phyloP scores from a whole-genome alignment of 108 stramenopile genomes.

The Cylindrotheca closterium region DNA sequence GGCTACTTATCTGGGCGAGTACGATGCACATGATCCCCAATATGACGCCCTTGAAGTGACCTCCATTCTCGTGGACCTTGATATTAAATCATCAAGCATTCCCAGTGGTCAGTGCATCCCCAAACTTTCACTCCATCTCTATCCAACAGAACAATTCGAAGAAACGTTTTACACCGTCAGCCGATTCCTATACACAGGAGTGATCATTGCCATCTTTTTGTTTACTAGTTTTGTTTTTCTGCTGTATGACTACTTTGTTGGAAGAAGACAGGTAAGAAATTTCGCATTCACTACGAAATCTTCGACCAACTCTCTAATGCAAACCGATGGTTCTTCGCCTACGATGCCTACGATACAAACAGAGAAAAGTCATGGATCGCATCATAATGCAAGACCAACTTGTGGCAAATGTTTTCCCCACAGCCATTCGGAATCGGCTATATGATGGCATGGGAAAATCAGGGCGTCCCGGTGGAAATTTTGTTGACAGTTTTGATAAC shows the following conservation, averaged over 20 bases:
- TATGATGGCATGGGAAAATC: constrained; percentile 6
- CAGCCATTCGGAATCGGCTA: constrained; percentile 11
- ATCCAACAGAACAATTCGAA: constrained; percentile 13
- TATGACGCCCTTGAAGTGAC: not conserved
- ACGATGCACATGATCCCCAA: constrained; percentile 1
- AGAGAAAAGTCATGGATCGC: constrained; percentile 14
- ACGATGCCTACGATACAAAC: too few relatives aligned
- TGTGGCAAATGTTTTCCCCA: constrained; percentile 16
- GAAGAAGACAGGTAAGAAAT: too few relatives aligned
- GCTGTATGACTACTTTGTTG: constrained; percentile 7
- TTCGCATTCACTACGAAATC: too few relatives aligned
- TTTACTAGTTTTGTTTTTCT: constrained; percentile 9
- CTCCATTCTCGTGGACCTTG: not conserved
- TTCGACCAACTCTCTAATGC: too few relatives aligned
- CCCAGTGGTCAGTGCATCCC: not conserved
- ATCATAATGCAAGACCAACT: too few relatives aligned
- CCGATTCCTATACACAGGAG: constrained; percentile 1
- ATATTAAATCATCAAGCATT: not conserved
- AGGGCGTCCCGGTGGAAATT: not conserved
- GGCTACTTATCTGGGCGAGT: constrained; percentile 3
- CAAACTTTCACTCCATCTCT: too few relatives aligned
- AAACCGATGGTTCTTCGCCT: too few relatives aligned
- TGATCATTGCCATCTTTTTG: constrained; percentile 2
- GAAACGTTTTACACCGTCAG: not conserved
- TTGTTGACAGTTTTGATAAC: too few relatives aligned